Percentiles rank a stretch among this genome's conserved stretches.
Evolutionary conservation across 164 flowering plant species (phyloP).

Genomic region (Vitis vinifera): ASM3070453v1 NC_081817.1:28347501-28348000

Average conservation of each 20-base stretch:
- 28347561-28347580: no score
- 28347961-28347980: conserved; percentile 38
- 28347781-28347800: conserved; percentile 1
- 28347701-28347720: no score
- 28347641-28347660: no score
- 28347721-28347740: not conserved
- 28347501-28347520: no score
- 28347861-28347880: conserved; percentile 5
- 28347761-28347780: not conserved
- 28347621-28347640: no score
- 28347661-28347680: no score
- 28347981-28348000: not conserved
- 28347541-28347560: no score
- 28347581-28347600: no score
- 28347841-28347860: conserved; percentile 6
- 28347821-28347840: not conserved
- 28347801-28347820: conserved; percentile 10
- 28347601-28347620: no score
- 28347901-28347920: conserved; percentile 17
- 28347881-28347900: conserved; percentile 9
- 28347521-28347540: no score
- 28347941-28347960: not conserved
- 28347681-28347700: no score
- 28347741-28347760: not conserved
- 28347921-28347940: conserved; percentile 17